Percentiles rank a stretch among this genome's conserved stretches.
Evolutionary conservation across 1,139 yeast species (phyloP).

Genomic region (Suhomyces ambrosiae): DNA sequence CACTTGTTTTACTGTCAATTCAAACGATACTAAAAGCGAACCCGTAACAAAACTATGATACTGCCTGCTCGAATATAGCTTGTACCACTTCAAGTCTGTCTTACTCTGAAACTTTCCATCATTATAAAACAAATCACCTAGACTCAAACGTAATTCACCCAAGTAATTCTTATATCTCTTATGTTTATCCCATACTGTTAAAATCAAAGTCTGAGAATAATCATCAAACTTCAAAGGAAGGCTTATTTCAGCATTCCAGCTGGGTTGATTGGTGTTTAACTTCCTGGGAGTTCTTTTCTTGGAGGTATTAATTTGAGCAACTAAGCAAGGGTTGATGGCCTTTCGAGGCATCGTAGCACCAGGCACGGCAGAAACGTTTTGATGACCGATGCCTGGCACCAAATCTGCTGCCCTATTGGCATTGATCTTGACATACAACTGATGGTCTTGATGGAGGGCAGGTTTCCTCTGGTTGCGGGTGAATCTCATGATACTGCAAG

Average conservation of each 20-base stretch:
- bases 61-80: slow-evolving; percentile 48
- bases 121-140: slow-evolving; percentile 42
- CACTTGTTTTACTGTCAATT: slow-evolving; percentile 33
- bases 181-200: slow-evolving; percentile 52
- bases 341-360: slow-evolving; percentile 14
- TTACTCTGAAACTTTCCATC: slow-evolving; percentile 21
- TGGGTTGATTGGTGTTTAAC: slow-evolving; percentile 44
- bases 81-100: slow-evolving; percentile 52
- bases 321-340: slow-evolving; percentile 40
- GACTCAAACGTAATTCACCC: slow-evolving; percentile 56
- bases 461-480: background rate
- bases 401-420: slow-evolving; percentile 47
- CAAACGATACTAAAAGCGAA: slow-evolving; percentile 53
- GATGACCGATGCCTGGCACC: slow-evolving; percentile 14
- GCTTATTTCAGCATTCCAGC: slow-evolving; percentile 45
- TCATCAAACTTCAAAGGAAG: slow-evolving; percentile 36
- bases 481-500: slow-evolving; percentile 8
- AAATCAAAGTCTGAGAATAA: slow-evolving; percentile 31
- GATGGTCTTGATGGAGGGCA: slow-evolving; percentile 7
- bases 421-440: slow-evolving; percentile 34
- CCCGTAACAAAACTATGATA: slow-evolving; percentile 60
- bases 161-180: slow-evolving; percentile 50
- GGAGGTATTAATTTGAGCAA: slow-evolving; percentile 35
- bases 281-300: slow-evolving; percentile 37
- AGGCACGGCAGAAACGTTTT: background rate